Evolutionary conservation across 768 basidiomycete species (phyloP).

Genomic region (Exsudoporus frostii): DNA sequence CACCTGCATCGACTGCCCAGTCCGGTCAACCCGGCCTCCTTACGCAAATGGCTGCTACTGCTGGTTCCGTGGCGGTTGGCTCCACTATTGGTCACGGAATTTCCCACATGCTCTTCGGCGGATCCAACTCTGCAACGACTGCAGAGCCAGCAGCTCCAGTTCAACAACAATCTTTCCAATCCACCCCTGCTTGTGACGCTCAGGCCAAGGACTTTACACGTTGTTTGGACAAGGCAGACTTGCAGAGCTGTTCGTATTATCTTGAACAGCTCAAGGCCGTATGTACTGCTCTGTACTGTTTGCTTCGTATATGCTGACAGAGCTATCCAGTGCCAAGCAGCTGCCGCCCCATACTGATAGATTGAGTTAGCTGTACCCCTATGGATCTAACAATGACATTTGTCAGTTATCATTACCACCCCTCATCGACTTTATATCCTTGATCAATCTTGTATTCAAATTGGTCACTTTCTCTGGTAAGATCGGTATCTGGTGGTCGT

Average conservation of each 20-base stretch:
- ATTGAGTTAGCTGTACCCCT: conserved; percentile 3
- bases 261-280: conserved; percentile 87
- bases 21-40: conserved; percentile 67
- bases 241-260: conserved; percentile 81
- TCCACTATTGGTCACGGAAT: conserved; percentile 89
- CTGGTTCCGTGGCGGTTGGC: conserved; percentile 85
- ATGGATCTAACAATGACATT: conserved; percentile 8
- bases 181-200: conserved; percentile 55
- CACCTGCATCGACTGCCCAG: conserved; percentile 35
- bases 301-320: conserved; percentile 8
- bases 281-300: conserved; percentile 30
- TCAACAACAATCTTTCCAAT: conserved; percentile 44
- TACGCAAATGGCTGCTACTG: conserved; percentile 85
- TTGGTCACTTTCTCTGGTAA: neutral
- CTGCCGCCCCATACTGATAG: conserved; percentile 56
- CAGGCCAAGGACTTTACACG: conserved; percentile 88
- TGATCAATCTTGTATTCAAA: neutral
- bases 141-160: conserved; percentile 50
- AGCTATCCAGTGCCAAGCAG: conserved; percentile 63
- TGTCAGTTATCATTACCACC: conserved; percentile 1
- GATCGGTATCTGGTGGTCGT: neutral
- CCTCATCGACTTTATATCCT: conserved; percentile 1
- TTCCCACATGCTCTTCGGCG: conserved; percentile 86
- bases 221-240: conserved; percentile 79
- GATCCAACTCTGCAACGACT: conserved; percentile 43